Evolutionary conservation across 2,329 filamentous ascomycete genomes (phyloP).

Genomic region (Trichophyton schoenleinii): DNA sequence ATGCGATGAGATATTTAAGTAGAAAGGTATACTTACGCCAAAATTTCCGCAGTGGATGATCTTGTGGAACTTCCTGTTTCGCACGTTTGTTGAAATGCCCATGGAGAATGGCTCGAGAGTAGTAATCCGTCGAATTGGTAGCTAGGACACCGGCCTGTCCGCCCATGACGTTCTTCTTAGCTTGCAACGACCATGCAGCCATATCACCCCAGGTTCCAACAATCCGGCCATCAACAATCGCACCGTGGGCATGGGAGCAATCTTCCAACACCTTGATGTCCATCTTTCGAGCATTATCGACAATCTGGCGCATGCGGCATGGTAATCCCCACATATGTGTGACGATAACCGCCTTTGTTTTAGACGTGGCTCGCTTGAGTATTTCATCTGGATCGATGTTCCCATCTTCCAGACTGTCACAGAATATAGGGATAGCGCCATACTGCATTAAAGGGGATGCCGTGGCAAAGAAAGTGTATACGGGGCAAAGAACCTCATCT

Average conservation of each 20-base stretch:
- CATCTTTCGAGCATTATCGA: not conserved
- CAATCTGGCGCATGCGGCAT: not conserved
- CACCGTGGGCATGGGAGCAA: not conserved
- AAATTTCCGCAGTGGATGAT: conserved; percentile 3
- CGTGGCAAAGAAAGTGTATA: not conserved
- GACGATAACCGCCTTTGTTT: not conserved
- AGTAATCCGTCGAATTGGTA: not conserved
- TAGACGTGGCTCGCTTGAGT: not conserved
- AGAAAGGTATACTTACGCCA: not conserved
- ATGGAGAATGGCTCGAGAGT: not conserved
- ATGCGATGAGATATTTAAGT: not conserved
- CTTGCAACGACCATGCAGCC: conserved; percentile 19
- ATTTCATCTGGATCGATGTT: not conserved
- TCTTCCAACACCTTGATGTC: not conserved
- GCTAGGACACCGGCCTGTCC: not conserved
- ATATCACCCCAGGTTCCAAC: not conserved
- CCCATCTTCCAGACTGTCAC: not conserved
- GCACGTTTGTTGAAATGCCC: conserved; percentile 4
- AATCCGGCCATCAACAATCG: not conserved
- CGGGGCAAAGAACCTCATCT: not conserved
- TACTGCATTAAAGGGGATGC: not conserved
- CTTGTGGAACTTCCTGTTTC: conserved; percentile 1
- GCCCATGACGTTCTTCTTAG: not conserved
- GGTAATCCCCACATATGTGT: not conserved
- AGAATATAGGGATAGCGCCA: not conserved